These are phyloP conservation scores for Diaporthe sp. DNA, from an alignment of 2,329 filamentous ascomycete genomes.

Conservation along the genomic window DNA sequence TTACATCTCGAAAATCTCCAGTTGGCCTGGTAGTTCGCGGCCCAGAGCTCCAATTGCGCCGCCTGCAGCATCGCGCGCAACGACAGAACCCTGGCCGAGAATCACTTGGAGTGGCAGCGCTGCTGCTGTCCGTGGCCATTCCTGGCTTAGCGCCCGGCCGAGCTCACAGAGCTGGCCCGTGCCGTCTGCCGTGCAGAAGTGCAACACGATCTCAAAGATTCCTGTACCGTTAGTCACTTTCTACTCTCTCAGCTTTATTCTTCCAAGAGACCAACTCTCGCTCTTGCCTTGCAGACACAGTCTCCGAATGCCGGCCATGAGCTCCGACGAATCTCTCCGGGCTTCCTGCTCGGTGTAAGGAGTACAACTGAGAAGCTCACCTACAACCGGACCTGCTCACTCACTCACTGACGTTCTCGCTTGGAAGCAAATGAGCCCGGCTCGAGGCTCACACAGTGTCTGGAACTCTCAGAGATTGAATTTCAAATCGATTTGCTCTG, in stretches of 20 bases:
- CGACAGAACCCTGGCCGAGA: constrained; percentile 23
- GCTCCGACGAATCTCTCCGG: neutral
- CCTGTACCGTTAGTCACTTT: neutral
- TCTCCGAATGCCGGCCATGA: neutral
- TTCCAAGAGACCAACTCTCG: neutral
- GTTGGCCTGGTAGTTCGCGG: constrained; percentile 4
- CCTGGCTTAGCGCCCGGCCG: neutral
- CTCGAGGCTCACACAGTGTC: neutral
- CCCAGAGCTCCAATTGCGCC: constrained; percentile 31
- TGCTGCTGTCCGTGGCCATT: constrained; percentile 29
- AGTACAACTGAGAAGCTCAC: neutral
- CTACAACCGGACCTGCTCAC: neutral
- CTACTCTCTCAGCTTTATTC: neutral
- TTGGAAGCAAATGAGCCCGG: neutral
- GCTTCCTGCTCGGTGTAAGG: neutral
- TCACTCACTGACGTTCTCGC: neutral
- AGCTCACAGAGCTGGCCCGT: constrained; percentile 9
- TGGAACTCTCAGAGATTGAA: neutral
- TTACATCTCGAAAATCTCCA: constrained; percentile 33
- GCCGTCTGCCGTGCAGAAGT: neutral
- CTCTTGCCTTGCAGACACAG: neutral
- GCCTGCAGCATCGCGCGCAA: constrained; percentile 28
- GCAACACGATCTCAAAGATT: neutral
- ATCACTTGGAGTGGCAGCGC: constrained; percentile 20
- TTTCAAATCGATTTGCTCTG: neutral